These are phyloP conservation scores for Neofusicoccum umdonicola DNA, from an alignment of 2,329 filamentous ascomycete species.

Conservation along the genomic window DNA sequence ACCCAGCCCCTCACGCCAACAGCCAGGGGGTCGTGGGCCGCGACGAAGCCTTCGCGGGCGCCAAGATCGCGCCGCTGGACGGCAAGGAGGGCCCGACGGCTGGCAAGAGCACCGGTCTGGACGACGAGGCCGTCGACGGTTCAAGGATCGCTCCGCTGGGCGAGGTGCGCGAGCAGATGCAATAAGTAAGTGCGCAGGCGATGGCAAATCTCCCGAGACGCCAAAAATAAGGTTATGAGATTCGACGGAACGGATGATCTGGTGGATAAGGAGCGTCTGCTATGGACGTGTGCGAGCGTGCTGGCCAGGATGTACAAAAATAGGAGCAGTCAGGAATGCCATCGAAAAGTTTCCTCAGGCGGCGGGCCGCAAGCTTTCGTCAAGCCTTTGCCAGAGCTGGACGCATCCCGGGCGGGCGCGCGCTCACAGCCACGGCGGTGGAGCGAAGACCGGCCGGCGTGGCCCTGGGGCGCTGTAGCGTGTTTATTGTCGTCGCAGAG, in stretches of 20 bases:
- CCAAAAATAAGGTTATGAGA: constrained; percentile 4
- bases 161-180: constrained; percentile 18
- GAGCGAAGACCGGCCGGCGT: background rate
- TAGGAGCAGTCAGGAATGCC: background rate
- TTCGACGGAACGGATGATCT: background rate
- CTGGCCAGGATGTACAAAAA: constrained; percentile 3
- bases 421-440: background rate
- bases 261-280: background rate
- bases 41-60: constrained; percentile 25
- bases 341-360: background rate
- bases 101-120: constrained; percentile 19
- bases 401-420: background rate
- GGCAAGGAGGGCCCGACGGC: background rate
- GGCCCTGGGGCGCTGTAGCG: background rate
- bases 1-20: constrained; percentile 25
- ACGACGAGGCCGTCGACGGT: constrained; percentile 25
- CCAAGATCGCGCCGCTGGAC: constrained; percentile 27
- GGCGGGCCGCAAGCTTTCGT: background rate
- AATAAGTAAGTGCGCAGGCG: background rate
- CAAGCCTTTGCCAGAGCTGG: background rate
- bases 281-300: background rate
- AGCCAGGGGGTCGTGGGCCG: constrained; percentile 25
- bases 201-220: background rate
- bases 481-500: constrained; percentile 6
- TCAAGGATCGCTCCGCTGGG: constrained; percentile 25